Evolutionary conservation across 208 protist genomes (phyloP).

Genomic region (Acanthamoeba culbertsoni): DNA sequence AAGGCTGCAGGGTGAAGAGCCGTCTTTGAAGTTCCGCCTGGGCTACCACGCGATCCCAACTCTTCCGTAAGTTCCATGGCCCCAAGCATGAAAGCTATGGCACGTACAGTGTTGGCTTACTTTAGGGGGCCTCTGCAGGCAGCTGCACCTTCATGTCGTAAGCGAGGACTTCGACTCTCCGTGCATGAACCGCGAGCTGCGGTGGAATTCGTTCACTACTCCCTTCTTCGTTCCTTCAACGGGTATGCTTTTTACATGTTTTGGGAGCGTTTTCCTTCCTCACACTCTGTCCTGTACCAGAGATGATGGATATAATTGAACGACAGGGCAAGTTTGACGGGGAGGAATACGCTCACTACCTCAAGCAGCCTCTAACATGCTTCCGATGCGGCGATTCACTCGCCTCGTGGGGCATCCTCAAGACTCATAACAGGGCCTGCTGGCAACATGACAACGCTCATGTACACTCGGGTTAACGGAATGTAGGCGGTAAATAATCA

Average conservation of each 20-base stretch:
- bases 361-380: not conserved
- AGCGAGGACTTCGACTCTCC: not conserved
- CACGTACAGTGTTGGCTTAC: not conserved
- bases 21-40: not conserved
- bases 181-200: conserved; percentile 6
- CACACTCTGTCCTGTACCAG: not conserved
- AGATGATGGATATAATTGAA: conserved; percentile 28
- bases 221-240: not conserved
- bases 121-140: not conserved
- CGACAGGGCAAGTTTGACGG: not conserved
- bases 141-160: conserved; percentile 33
- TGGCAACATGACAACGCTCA: no score
- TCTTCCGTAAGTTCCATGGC: not conserved
- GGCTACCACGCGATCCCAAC: conserved; percentile 13
- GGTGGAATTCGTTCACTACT: conserved; percentile 40
- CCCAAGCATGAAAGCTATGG: not conserved
- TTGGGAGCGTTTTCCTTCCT: not conserved
- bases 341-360: not conserved
- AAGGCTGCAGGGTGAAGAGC: not conserved
- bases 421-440: no score
- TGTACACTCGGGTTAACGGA: no score
- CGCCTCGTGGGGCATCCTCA: no score
- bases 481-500: no score
- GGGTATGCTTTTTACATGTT: not conserved
- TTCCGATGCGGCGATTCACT: no score